Percentiles rank a stretch among this genome's conserved stretches.
phyloP scores from a whole-genome alignment of 148 eudicot species.

The Euryodendron excelsum region DNA sequence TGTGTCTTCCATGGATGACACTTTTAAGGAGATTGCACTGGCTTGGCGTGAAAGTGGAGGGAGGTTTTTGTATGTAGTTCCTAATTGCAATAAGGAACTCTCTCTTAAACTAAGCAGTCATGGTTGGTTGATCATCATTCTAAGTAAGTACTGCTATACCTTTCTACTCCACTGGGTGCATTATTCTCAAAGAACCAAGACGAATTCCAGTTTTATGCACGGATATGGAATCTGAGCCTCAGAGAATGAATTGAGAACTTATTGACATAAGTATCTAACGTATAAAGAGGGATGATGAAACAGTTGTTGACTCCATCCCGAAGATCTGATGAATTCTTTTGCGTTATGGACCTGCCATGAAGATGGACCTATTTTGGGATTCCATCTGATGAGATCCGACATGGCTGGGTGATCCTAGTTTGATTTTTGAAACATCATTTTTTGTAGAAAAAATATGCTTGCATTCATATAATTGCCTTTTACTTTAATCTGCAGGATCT shows the following conservation, averaged over 20 bases:
- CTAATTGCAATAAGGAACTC: slow-evolving; percentile 33
- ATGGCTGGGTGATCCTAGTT: neutral
- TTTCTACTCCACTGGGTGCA: neutral
- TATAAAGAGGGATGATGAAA: neutral
- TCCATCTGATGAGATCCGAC: neutral
- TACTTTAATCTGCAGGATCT: slow-evolving; percentile 14
- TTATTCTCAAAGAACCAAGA: neutral
- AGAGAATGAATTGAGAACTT: neutral
- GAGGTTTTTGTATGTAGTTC: slow-evolving; percentile 43
- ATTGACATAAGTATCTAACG: neutral
- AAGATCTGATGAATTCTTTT: slow-evolving; percentile 1
- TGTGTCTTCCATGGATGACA: slow-evolving; percentile 31
- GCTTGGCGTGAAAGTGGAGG: slow-evolving; percentile 52
- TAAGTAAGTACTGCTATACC: slow-evolving; percentile 45
- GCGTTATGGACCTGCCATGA: neutral
- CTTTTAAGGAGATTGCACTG: slow-evolving; percentile 32
- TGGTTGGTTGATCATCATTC: slow-evolving; percentile 42
- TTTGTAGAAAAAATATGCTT: neutral
- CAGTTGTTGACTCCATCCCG: neutral
- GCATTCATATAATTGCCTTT: neutral
- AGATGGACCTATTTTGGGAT: neutral
- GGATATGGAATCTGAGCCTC: neutral
- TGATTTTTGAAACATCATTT: neutral
- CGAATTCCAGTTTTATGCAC: neutral
- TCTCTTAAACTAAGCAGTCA: slow-evolving; percentile 30